Conservation (phyloP, 1,284 basidiomycete species). For the Trametes pubescens region DNA sequence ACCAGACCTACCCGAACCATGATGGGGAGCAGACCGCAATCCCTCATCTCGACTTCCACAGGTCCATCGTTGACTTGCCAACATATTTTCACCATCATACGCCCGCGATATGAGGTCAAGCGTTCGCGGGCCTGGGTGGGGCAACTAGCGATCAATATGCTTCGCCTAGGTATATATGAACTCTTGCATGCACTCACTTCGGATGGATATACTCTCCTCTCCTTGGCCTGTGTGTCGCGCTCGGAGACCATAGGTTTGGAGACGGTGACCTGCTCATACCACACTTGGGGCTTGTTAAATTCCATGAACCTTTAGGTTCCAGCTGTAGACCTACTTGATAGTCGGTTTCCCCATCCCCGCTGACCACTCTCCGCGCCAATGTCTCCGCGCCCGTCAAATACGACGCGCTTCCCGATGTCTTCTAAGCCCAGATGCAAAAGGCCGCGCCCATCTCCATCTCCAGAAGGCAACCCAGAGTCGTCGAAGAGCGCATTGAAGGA, state of each 20-base stretch:
- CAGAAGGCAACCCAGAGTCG: slow-evolving; percentile 75
- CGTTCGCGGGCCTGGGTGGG: slow-evolving; percentile 84
- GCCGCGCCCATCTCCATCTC: slow-evolving; percentile 82
- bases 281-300: slow-evolving; percentile 61
- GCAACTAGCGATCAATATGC: background rate
- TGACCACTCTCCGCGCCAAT: slow-evolving; percentile 60
- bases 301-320: slow-evolving; percentile 1
- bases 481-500: slow-evolving; percentile 97
- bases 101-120: slow-evolving; percentile 90
- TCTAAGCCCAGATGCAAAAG: slow-evolving; percentile 83
- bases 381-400: slow-evolving; percentile 85
- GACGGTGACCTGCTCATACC: slow-evolving; percentile 90
- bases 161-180: background rate
- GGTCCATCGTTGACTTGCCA: slow-evolving; percentile 87
- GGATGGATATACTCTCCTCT: slow-evolving; percentile 86
- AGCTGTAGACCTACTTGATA: slow-evolving; percentile 70
- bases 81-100: slow-evolving; percentile 89
- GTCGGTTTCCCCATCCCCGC: slow-evolving; percentile 79
- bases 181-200: slow-evolving; percentile 67
- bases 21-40: slow-evolving; percentile 94
- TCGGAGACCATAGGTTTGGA: slow-evolving; percentile 90
- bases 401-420: slow-evolving; percentile 90
- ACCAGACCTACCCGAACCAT: slow-evolving; percentile 87
- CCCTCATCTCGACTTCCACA: slow-evolving; percentile 79
- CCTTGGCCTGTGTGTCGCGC: slow-evolving; percentile 77